Conservation (phyloP, 1,139 yeast genomes). For the Scheffersomyces illinoinensis region DNA sequence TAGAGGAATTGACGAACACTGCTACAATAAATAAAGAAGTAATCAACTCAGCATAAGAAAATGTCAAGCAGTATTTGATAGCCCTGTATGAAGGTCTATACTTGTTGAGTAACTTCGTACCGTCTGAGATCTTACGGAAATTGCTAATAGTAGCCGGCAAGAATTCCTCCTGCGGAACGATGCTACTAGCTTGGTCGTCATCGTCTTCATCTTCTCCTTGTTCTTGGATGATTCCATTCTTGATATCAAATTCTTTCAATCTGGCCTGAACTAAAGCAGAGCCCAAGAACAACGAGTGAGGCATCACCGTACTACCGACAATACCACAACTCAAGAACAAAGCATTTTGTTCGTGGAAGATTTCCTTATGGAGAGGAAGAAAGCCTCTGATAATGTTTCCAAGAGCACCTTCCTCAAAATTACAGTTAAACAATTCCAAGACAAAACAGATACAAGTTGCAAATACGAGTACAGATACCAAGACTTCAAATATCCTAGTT, state of each 20-base stretch:
- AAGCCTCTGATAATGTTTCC: constrained; percentile 55
- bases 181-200: constrained; percentile 2
- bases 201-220: constrained; percentile 1
- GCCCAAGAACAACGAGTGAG: constrained; percentile 74
- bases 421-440: constrained; percentile 56
- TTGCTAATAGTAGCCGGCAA: constrained; percentile 28
- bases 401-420: constrained; percentile 37
- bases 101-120: constrained; percentile 20
- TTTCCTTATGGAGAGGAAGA: constrained; percentile 50
- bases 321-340: constrained; percentile 70
- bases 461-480: constrained; percentile 62
- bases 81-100: constrained; percentile 69
- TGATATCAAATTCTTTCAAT: constrained; percentile 61
- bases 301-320: constrained; percentile 84
- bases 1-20: constrained; percentile 75
- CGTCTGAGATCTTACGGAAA: constrained; percentile 39
- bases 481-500: constrained; percentile 63
- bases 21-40: constrained; percentile 75
- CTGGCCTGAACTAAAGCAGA: constrained; percentile 78
- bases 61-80: constrained; percentile 64
- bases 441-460: constrained; percentile 69
- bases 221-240: constrained; percentile 34
- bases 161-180: constrained; percentile 6
- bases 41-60: constrained; percentile 64
- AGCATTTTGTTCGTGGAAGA: constrained; percentile 58